Base-by-base conservation (phyloP, 1,284 basidiomycete species). In the Ustilago loliicola region DNA sequence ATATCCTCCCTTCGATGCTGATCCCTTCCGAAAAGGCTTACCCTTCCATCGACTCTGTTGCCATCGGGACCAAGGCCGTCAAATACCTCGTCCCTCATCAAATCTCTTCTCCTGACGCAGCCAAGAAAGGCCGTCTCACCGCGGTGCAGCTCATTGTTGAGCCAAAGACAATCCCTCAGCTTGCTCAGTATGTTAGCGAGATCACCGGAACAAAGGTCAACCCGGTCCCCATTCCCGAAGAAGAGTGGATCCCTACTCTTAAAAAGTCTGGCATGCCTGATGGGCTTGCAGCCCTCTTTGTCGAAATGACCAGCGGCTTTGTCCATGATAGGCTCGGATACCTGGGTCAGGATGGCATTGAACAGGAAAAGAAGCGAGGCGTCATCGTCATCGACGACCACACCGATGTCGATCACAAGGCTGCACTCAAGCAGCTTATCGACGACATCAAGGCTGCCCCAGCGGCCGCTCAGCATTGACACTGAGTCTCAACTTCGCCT, bases 1-100 rank as follows among this genome's bases (percentile, higher is more conserved):
- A 72, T 52, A 67, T 63, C 42, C 45, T 66, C 5, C 64, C 64
- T 3, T 72, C 70, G 6, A 62, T 66, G 60, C 19, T 63, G 7
- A 45, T 72, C 10, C 70, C 70, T 1, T 66, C 67, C 52, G 70
- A 72, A 6, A 53, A 52, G 42, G 8, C 56, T 23, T 60, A 63
- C n/a, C 42, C 38, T 13, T 48, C 42, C 15, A 60, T 47, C 45
- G 64, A 67, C 21, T 27, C 51, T 3, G 17, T 10, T 11, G 45
- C 64, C 10, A 72, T 72, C 56, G 65, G 64, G 7, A 19, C 32
- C n/a, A 67, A 60, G 4, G 70, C 70, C 0, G 53, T 67, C 65
- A 72, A 72, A 27, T 72, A 64, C 21, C 61, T 72, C 38, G 8
- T 63, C 42, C 45, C 62, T 6, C 23, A 64, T 2, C 34, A 50